These are phyloP conservation scores for Gossypium australe DNA, from an alignment of 345 rosid genomes.

Conservation along the genomic window DNA sequence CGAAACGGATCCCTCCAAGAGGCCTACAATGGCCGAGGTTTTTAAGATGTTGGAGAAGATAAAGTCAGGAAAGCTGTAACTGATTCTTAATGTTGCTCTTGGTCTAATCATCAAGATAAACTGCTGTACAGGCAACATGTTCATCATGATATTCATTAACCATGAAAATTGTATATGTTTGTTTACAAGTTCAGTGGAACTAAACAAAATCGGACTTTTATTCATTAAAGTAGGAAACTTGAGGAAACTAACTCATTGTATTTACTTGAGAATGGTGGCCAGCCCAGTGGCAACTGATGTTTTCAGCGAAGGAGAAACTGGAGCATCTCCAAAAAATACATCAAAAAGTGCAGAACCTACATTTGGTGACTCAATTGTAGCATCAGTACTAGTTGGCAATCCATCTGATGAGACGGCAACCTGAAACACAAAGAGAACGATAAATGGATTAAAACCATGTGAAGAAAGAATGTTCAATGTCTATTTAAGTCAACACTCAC, in stretches of 20 bases:
- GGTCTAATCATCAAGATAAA: neutral
- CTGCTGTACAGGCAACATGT: no score
- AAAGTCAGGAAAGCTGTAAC: slow-evolving; percentile 21
- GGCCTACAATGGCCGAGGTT: slow-evolving; percentile 80
- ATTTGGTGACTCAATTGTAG: slow-evolving; percentile 53
- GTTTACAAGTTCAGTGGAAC: neutral
- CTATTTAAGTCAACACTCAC: slow-evolving; percentile 36
- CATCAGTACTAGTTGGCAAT: slow-evolving; percentile 46
- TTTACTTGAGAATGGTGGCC: slow-evolving; percentile 37
- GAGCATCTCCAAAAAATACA: slow-evolving; percentile 67
- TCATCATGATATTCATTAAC: neutral
- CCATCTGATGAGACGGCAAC: slow-evolving; percentile 58
- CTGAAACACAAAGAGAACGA: slow-evolving; percentile 19
- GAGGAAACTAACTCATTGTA: neutral
- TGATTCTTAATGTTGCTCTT: slow-evolving; percentile 1
- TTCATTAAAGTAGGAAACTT: neutral
- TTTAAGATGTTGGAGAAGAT: slow-evolving; percentile 73
- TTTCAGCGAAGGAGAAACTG: slow-evolving; percentile 80
- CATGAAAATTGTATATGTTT: neutral
- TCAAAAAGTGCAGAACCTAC: slow-evolving; percentile 63
- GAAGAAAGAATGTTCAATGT: neutral
- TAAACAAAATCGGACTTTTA: neutral
- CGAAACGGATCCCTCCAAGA: slow-evolving; percentile 60
- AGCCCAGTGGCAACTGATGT: slow-evolving; percentile 55
- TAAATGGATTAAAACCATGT: neutral